Percentiles rank a stretch among this genome's conserved stretches.
phyloP scores from a whole-genome alignment of 306 rosid genomes.

The Vachellia collinsii region DNA sequence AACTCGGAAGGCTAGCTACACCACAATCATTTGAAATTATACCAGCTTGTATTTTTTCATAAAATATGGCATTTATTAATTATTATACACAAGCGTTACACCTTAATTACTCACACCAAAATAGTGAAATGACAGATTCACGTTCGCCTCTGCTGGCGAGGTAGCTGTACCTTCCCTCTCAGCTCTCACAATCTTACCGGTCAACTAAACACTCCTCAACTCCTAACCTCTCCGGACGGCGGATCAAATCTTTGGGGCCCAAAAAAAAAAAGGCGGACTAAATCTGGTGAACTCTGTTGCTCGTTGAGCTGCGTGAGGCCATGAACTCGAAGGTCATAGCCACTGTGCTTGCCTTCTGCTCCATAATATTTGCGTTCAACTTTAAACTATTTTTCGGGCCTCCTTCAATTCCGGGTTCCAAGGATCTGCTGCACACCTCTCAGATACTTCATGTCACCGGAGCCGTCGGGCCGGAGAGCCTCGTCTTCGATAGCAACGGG shows the following conservation, averaged over 20 bases:
- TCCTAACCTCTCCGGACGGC: too few relatives aligned
- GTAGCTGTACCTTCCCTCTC: too few relatives aligned
- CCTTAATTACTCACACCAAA: too few relatives aligned
- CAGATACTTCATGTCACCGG: constrained; percentile 47
- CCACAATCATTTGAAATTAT: too few relatives aligned
- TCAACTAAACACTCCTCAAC: too few relatives aligned
- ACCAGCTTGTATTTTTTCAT: too few relatives aligned
- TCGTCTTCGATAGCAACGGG: constrained; percentile 68
- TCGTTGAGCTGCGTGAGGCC: neutral
- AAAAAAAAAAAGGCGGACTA: neutral
- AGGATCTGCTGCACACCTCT: constrained; percentile 58
- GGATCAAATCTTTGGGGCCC: too few relatives aligned
- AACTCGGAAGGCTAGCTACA: too few relatives aligned
- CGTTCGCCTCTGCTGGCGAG: neutral
- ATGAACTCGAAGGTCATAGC: constrained; percentile 46
- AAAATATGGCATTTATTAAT: too few relatives aligned
- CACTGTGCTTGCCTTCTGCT: constrained; percentile 38
- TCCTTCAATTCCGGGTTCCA: constrained; percentile 50
- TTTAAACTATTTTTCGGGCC: constrained; percentile 38
- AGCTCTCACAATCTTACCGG: too few relatives aligned
- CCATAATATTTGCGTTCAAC: constrained; percentile 39
- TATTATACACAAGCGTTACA: neutral
- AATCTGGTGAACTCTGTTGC: neutral
- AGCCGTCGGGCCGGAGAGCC: constrained; percentile 90
- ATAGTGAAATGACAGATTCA: neutral